Percentiles rank a stretch among this genome's conserved stretches.
These are phyloP conservation scores for Lagenidium sp. DNA, from an alignment of 352 stramenopile species.

Conservation along the genomic window DNA sequence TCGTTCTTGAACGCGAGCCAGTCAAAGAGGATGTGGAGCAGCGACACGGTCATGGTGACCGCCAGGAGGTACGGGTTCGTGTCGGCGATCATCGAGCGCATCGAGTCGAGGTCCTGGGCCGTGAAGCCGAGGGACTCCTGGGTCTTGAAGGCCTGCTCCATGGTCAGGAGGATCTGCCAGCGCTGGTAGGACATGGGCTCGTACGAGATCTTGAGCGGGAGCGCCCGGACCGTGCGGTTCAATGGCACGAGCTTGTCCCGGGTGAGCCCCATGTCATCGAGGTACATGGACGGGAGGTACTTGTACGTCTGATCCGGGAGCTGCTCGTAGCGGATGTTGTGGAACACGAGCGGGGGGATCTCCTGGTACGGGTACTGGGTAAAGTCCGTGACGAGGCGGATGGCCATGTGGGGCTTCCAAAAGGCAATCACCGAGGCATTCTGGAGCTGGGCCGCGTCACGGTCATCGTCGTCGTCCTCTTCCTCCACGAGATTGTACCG, in stretches of 20 bases:
- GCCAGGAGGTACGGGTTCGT: conserved; percentile 94
- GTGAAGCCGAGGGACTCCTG: conserved; percentile 59
- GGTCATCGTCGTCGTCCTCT: background rate
- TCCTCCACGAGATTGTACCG: conserved; percentile 5
- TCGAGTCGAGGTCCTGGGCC: conserved; percentile 69
- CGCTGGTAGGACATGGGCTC: conserved; percentile 69
- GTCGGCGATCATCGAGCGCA: conserved; percentile 90
- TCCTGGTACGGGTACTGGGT: conserved; percentile 58
- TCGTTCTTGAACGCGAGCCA: conserved; percentile 98
- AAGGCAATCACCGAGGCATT: conserved; percentile 39
- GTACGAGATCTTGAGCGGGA: conserved; percentile 64
- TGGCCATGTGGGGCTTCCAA: conserved; percentile 67
- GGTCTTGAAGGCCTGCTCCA: conserved; percentile 45
- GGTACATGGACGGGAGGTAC: conserved; percentile 68
- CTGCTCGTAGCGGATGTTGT: conserved; percentile 57
- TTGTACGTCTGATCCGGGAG: conserved; percentile 35
- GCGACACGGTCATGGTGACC: conserved; percentile 93
- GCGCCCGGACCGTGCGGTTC: conserved; percentile 35
- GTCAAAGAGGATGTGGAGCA: conserved; percentile 97
- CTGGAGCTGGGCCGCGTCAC: conserved; percentile 18
- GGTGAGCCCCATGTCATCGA: conserved; percentile 68
- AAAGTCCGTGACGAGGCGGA: conserved; percentile 69
- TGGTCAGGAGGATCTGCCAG: conserved; percentile 73
- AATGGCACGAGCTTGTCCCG: conserved; percentile 61
- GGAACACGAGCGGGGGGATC: conserved; percentile 55